These are phyloP conservation scores for Elsinoe fawcettii DNA, from an alignment of 2,329 filamentous ascomycete genomes.

Conservation along the genomic window DNA sequence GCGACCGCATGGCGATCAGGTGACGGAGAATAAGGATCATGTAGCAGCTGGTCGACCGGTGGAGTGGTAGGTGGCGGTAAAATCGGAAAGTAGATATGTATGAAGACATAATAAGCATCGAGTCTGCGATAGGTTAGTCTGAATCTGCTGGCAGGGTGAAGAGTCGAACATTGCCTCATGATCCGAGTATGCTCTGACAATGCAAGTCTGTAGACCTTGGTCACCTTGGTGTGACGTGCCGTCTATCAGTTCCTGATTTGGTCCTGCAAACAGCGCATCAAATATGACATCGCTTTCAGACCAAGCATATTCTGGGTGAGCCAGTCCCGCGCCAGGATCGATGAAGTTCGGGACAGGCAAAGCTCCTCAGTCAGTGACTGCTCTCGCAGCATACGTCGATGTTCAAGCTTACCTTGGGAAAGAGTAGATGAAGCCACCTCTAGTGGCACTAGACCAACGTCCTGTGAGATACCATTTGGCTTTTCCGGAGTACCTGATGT, in stretches of 20 bases:
- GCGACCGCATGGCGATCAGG: conserved; percentile 30
- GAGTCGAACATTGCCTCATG: conserved; percentile 10
- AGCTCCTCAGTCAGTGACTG: not conserved
- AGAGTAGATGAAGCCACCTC: too few species aligned
- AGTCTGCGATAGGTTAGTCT: conserved; percentile 30
- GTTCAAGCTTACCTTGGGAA: too few species aligned
- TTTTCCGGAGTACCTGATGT: too few species aligned
- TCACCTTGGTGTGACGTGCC: not conserved
- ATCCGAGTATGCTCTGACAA: conserved; percentile 1
- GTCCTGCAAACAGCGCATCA: conserved; percentile 10
- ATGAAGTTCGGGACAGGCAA: conserved; percentile 14
- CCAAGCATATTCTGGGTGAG: not conserved
- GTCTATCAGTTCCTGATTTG: not conserved
- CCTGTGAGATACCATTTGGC: not conserved
- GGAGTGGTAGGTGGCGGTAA: conserved; percentile 37
- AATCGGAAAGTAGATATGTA: conserved; percentile 46
- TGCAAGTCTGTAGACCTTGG: not conserved
- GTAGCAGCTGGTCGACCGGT: conserved; percentile 29
- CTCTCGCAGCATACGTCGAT: not conserved
- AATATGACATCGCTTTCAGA: conserved; percentile 7
- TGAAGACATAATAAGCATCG: conserved; percentile 47
- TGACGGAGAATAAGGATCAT: conserved; percentile 18
- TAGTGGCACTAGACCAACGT: not conserved
- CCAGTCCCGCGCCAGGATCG: conserved; percentile 14
- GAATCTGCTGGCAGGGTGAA: too few species aligned